Evolutionary conservation across 2,329 filamentous ascomycete genomes (phyloP).

Genomic region (Tolypocladium amazonense): DNA sequence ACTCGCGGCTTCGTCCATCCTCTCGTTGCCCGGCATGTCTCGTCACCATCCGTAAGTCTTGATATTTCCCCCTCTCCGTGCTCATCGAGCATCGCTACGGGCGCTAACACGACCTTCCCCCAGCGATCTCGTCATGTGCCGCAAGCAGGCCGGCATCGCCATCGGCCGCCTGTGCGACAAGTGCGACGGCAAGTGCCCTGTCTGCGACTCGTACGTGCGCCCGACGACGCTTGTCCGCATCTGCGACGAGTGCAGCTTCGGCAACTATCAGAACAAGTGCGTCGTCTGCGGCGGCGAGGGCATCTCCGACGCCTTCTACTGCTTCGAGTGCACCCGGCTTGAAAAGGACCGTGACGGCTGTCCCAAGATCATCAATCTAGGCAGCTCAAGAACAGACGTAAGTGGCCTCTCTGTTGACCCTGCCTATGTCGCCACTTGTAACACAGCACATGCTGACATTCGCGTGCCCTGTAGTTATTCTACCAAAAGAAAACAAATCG

Average conservation of each 20-base stretch:
- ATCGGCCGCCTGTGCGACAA: constrained; percentile 99
- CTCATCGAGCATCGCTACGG: neutral
- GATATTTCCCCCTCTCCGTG: neutral
- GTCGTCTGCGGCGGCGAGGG: constrained; percentile 97
- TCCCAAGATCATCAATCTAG: constrained; percentile 98
- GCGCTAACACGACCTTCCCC: constrained; percentile 13
- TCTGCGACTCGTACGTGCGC: constrained; percentile 97
- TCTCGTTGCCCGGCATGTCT: constrained; percentile 57
- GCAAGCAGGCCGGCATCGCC: constrained; percentile 93
- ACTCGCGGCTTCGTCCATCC: neutral
- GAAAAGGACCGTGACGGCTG: constrained; percentile 97
- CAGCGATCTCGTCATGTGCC: constrained; percentile 97
- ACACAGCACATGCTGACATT: neutral
- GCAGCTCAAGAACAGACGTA: constrained; percentile 89
- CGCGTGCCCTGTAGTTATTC: constrained; percentile 34
- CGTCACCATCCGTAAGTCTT: constrained; percentile 77
- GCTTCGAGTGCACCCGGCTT: constrained; percentile 93
- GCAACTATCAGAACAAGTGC: constrained; percentile 99
- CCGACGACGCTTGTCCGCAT: constrained; percentile 95
- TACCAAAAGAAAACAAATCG: constrained; percentile 60
- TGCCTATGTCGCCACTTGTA: constrained; percentile 27
- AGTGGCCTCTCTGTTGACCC: constrained; percentile 15
- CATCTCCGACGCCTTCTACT: constrained; percentile 97
- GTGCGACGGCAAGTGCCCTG: constrained; percentile 98
- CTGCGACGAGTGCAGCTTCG: constrained; percentile 98